These are phyloP conservation scores for Clavispora carvajalis DNA, from an alignment of 805 yeast species.

Conservation along the genomic window DNA sequence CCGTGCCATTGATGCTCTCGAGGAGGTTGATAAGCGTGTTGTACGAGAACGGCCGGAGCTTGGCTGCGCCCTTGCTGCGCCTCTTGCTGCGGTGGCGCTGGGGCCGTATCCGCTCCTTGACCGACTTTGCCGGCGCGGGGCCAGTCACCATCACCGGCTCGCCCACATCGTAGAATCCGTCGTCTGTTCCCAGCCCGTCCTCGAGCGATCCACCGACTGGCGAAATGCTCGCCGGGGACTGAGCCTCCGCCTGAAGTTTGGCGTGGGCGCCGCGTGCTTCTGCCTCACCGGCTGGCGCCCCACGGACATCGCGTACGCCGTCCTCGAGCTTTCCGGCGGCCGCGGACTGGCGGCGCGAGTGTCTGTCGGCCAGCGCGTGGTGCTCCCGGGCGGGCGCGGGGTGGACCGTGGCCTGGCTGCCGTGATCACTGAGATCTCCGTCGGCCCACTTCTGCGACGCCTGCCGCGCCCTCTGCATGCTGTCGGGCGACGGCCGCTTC, in stretches of 20 bases:
- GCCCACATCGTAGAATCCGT: constrained; percentile 33
- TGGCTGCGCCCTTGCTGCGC: constrained; percentile 7
- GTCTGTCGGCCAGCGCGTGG: too few species aligned
- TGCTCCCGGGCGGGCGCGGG: background rate
- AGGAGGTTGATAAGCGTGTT: constrained; percentile 45
- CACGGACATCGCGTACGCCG: too few species aligned
- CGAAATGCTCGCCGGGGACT: too few species aligned
- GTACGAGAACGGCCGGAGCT: constrained; percentile 31
- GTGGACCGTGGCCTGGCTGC: background rate
- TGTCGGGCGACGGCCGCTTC: constrained; percentile 12
- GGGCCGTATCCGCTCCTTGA: constrained; percentile 24
- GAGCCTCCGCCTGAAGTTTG: too few species aligned
- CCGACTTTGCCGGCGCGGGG: constrained; percentile 30
- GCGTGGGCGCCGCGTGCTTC: too few species aligned
- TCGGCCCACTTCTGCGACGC: constrained; percentile 5
- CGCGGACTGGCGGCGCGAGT: too few species aligned
- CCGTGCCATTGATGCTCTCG: constrained; percentile 56
- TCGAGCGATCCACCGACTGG: background rate
- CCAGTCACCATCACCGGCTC: constrained; percentile 30
- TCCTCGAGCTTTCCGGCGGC: too few species aligned
- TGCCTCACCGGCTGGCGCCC: too few species aligned
- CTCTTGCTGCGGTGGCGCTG: constrained; percentile 13
- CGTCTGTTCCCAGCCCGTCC: too few species aligned
- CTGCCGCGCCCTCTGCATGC: constrained; percentile 12
- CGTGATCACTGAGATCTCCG: background rate